Base-by-base conservation (phyloP, 2,329 filamentous ascomycete genomes). In the Drechslerella dactyloides region DNA sequence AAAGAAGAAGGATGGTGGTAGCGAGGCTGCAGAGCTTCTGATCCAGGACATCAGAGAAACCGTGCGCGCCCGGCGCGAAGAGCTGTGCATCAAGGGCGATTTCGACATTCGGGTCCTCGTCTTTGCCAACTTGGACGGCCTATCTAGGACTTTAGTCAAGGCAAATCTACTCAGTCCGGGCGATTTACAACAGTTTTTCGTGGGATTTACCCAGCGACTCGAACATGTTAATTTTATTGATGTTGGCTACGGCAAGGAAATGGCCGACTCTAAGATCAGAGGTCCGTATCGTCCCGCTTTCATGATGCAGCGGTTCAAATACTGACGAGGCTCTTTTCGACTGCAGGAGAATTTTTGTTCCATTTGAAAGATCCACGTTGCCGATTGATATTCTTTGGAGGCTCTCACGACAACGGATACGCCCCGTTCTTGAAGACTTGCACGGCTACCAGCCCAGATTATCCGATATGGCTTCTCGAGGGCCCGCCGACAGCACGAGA, bases 181-280 rank as follows among this genome's bases (percentile, higher is more conserved):
- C n/a, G 80, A 82, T 44, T 78, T 88, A 23, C 82, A 80, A 66
- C 82, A 87, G 42, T 55, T 89, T 88, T 79, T 82, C 82, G 24
- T 76, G 82, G 68, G 87, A 84, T 89, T 88, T 79, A 86, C 83
- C 54, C 85, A 86, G 77, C 83, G 81, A 69, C 83, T 83, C 74
- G 81, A 84, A 8, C 83, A 82, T 10, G 87, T 88, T 79, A 85
- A 88, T 77, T 88, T 87, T 79, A 80, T 88, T 65, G 86, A 89
- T 76, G 83, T 88, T 59, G 86, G 86, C 35, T 79, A 82, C 74
- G 83, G 83, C 50, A 86, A 86, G 77, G 85, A 87, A 75, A 81
- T 84, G 55, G 83, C 84, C 6, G 84, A 86, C 76, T 82, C 82
- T 52, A 88, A 88, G 78, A 84, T 89, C 74, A 84, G 82, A 82